Evolutionary conservation across 2,329 filamentous ascomycete species (phyloP).

Genomic region (Cladosporium sp.): DNA sequence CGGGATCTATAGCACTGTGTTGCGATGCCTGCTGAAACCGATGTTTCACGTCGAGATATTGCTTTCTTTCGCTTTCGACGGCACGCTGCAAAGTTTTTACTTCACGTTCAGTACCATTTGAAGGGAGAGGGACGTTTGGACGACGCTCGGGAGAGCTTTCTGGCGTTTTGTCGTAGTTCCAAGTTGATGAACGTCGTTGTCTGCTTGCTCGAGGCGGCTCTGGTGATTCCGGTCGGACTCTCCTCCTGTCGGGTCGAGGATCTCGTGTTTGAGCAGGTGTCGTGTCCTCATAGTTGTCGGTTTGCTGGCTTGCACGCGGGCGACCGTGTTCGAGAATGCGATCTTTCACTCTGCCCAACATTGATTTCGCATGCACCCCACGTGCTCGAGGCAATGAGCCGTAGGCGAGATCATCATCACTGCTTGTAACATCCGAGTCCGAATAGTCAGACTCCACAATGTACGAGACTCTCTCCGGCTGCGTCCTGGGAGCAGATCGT

Average conservation of each 20-base stretch:
- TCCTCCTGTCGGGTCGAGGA: slow-evolving; percentile 1
- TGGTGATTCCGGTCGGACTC: slow-evolving; percentile 1
- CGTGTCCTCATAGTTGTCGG: background rate
- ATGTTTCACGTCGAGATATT: slow-evolving; percentile 22
- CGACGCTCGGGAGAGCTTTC: slow-evolving; percentile 9
- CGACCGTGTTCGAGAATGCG: slow-evolving; percentile 11
- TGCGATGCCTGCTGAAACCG: slow-evolving; percentile 30
- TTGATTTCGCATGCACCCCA: background rate
- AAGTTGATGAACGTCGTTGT: background rate
- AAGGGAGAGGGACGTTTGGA: background rate
- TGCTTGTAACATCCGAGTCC: background rate
- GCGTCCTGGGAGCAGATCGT: background rate
- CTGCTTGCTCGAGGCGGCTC: slow-evolving; percentile 1
- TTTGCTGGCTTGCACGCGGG: background rate
- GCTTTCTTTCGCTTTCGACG: slow-evolving; percentile 23
- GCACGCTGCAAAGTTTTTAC: slow-evolving; percentile 24
- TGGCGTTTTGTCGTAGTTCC: slow-evolving; percentile 4
- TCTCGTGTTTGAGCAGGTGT: background rate
- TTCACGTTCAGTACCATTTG: slow-evolving; percentile 1
- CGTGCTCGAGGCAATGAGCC: slow-evolving; percentile 12
- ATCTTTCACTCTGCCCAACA: slow-evolving; percentile 10
- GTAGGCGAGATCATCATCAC: slow-evolving; percentile 16
- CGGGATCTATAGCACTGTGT: slow-evolving; percentile 25
- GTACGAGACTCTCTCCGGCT: background rate
- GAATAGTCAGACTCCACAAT: slow-evolving; percentile 3